phyloP scores from a whole-genome alignment of 495 filamentous ascomycete genomes.

The Jackrogersella multiformis region DNA sequence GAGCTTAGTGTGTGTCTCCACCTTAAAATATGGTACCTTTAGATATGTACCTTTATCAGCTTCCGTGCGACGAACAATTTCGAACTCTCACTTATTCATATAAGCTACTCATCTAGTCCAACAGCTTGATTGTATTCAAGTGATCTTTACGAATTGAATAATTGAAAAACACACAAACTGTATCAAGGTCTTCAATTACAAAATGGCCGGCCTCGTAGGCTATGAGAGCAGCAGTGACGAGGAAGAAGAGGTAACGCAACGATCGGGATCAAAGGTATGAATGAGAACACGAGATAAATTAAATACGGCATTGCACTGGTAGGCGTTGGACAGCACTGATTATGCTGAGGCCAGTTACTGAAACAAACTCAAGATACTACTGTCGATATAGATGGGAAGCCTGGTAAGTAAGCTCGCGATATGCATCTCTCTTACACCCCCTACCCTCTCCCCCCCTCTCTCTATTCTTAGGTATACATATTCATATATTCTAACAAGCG shows the following conservation, averaged over 20 bases:
- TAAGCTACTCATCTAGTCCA: background rate
- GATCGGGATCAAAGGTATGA: conserved; percentile 46
- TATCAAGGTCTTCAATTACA: background rate
- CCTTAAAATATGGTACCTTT: conserved; percentile 9
- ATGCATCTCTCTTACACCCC: too few relatives aligned
- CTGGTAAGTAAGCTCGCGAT: conserved; percentile 27
- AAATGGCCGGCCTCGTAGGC: conserved; percentile 72
- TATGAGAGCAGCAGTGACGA: conserved; percentile 87
- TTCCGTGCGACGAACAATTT: conserved; percentile 1
- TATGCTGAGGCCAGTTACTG: conserved; percentile 45
- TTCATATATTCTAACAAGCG: conserved; percentile 2
- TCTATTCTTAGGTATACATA: background rate
- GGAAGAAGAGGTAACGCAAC: conserved; percentile 61
- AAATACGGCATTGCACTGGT: conserved; percentile 22
- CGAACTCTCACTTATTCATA: conserved; percentile 1
- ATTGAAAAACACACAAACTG: background rate
- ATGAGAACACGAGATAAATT: conserved; percentile 38
- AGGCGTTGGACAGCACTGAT: conserved; percentile 47
- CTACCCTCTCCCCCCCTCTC: background rate
- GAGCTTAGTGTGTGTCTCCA: background rate
- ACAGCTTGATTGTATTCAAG: background rate
- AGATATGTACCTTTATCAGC: background rate
- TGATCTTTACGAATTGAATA: background rate
- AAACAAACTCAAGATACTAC: conserved; percentile 40
- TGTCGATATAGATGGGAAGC: conserved; percentile 7